Percentiles rank a stretch among this genome's conserved stretches.
These are phyloP conservation scores for Pterocarpus macrocarpus DNA, from an alignment of 306 rosid genomes.

Conservation along the genomic window DNA sequence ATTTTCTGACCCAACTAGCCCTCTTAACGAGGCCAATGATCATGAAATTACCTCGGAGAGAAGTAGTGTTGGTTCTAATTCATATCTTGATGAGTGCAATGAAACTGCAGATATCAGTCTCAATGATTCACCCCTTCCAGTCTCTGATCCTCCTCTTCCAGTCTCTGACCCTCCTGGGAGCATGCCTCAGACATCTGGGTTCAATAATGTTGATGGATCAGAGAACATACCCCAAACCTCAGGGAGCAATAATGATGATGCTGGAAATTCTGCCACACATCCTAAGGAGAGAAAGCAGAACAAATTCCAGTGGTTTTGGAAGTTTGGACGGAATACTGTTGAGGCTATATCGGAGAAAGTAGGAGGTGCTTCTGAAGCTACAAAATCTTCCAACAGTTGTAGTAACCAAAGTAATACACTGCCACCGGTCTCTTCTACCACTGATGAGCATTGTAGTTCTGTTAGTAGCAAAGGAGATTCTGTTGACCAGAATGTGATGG, in stretches of 20 bases:
- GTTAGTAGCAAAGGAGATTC: slow-evolving; percentile 65
- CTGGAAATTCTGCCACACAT: slow-evolving; percentile 49
- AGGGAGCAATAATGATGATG: slow-evolving; percentile 48
- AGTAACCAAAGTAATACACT: slow-evolving; percentile 48
- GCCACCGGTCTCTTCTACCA: slow-evolving; percentile 46
- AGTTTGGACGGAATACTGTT: slow-evolving; percentile 66
- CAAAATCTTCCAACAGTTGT: slow-evolving; percentile 50
- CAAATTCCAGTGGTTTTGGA: slow-evolving; percentile 89
- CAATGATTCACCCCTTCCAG: slow-evolving; percentile 54
- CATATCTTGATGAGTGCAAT: slow-evolving; percentile 64
- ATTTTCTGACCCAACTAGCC: slow-evolving; percentile 71
- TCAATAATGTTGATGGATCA: slow-evolving; percentile 23
- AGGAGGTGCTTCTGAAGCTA: slow-evolving; percentile 52
- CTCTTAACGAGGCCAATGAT: slow-evolving; percentile 67
- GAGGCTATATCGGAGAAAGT: slow-evolving; percentile 72
- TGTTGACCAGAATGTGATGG: slow-evolving; percentile 79
- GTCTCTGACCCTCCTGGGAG: slow-evolving; percentile 56
- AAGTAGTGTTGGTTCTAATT: slow-evolving; percentile 81
- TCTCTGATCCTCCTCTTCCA: slow-evolving; percentile 57
- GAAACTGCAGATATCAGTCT: slow-evolving; percentile 47
- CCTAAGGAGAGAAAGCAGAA: slow-evolving; percentile 72
- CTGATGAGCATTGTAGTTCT: slow-evolving; percentile 55
- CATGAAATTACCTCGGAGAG: slow-evolving; percentile 65
- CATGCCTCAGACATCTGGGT: slow-evolving; percentile 52
- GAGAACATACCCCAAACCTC: slow-evolving; percentile 32